Conservation (phyloP, 768 basidiomycete species). For the Collybia mongolica region DNA sequence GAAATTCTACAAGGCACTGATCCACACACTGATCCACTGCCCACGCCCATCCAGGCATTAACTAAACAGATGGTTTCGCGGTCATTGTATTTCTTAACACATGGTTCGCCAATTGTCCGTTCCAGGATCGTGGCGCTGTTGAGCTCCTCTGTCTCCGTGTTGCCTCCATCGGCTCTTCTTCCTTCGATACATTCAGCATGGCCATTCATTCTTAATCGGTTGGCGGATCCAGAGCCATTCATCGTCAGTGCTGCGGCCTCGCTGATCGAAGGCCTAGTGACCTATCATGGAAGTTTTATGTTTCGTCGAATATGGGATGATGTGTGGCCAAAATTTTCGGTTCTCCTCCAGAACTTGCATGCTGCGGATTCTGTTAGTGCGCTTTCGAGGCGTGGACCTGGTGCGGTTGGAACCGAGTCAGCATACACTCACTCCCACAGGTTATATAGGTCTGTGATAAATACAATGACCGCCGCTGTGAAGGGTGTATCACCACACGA, state of each 20-base stretch:
- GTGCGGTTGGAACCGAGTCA: constrained; percentile 59
- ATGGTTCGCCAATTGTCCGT: constrained; percentile 83
- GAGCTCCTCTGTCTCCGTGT: constrained; percentile 68
- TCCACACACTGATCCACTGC: constrained; percentile 45
- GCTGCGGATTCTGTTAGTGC: constrained; percentile 67
- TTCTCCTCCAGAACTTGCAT: constrained; percentile 59
- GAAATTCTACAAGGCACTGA: constrained; percentile 16
- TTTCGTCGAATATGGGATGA: constrained; percentile 84
- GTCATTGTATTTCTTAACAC: constrained; percentile 88
- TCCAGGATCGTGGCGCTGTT: constrained; percentile 79
- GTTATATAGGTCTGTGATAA: constrained; percentile 72
- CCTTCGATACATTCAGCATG: constrained; percentile 87
- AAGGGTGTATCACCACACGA: constrained; percentile 71
- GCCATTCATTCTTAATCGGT: constrained; percentile 90
- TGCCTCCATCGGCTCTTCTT: constrained; percentile 71
- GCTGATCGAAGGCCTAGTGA: constrained; percentile 70
- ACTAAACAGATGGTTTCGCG: constrained; percentile 86
- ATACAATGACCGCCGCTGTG: constrained; percentile 68
- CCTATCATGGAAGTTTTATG: constrained; percentile 84
- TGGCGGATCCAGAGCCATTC: constrained; percentile 70
- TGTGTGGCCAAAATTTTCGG: constrained; percentile 82
- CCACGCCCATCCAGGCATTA: constrained; percentile 71
- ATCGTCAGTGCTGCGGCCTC: constrained; percentile 77
- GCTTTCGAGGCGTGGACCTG: constrained; percentile 52
- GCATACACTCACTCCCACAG: constrained; percentile 82